A percentile compares a stretch with the other conserved stretches of the same genome.
These are phyloP conservation scores for Paxillus ammoniavirescens DNA, from an alignment of 768 basidiomycete species.

Conservation along the genomic window DNA sequence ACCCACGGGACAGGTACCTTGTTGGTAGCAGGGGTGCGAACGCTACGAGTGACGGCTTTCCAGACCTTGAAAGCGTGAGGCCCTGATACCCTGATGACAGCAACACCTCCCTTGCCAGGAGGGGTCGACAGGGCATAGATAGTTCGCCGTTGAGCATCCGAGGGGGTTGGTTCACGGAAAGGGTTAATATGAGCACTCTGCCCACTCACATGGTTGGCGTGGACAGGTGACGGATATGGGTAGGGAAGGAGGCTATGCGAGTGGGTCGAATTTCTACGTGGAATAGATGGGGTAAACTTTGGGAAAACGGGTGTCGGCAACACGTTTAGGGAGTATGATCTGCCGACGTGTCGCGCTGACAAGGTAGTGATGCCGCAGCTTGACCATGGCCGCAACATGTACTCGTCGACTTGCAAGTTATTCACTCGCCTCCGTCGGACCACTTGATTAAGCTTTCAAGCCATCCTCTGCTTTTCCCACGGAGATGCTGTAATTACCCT, in stretches of 20 bases:
- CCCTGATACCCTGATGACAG: conserved; percentile 80
- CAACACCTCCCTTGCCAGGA: conserved; percentile 81
- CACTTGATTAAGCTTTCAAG: no score
- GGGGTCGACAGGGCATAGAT: conserved; percentile 90
- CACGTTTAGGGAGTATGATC: conserved; percentile 2
- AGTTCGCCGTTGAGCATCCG: conserved; percentile 62
- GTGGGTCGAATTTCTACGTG: conserved; percentile 25
- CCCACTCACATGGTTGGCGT: background rate
- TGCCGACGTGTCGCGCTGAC: conserved; percentile 4
- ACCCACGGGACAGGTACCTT: conserved; percentile 56
- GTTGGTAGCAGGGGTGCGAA: conserved; percentile 3
- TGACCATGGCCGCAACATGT: conserved; percentile 23
- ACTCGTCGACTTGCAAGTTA: conserved; percentile 2
- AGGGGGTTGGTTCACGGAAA: conserved; percentile 22
- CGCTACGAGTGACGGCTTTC: conserved; percentile 51
- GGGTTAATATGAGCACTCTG: background rate
- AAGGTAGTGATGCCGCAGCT: conserved; percentile 3
- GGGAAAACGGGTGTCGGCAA: conserved; percentile 6
- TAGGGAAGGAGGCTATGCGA: conserved; percentile 13
- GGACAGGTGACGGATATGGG: conserved; percentile 13
- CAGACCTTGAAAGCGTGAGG: conserved; percentile 67
- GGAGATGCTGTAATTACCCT: background rate
- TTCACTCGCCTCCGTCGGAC: background rate
- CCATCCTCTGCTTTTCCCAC: no score
- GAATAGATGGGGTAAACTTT: conserved; percentile 17